Evolutionary conservation across 139 green algal species (phyloP).

Genomic region (Micractinium sp.): DNA sequence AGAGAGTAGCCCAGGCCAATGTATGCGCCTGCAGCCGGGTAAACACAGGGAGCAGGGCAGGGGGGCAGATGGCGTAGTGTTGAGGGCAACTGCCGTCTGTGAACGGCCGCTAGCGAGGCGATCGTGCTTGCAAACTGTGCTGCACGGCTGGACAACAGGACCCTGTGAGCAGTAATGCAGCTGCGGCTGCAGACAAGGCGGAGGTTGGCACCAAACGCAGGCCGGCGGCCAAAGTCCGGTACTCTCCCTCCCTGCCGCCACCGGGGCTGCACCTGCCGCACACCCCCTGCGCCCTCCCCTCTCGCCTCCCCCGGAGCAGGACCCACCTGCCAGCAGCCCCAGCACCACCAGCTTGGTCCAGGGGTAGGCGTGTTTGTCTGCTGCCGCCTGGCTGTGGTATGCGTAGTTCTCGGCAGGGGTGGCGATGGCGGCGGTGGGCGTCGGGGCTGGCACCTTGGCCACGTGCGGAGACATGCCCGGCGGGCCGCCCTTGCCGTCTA

Average conservation of each 20-base stretch:
- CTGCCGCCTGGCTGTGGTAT: background rate
- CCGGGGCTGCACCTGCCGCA: background rate
- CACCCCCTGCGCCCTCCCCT: background rate
- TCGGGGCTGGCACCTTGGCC: background rate
- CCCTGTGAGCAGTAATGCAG: background rate
- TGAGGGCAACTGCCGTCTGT: no score
- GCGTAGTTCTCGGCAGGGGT: constrained; percentile 4
- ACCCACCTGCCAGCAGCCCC: constrained; percentile 8
- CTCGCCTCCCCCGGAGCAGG: background rate
- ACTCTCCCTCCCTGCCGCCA: background rate
- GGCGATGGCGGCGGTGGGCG: background rate
- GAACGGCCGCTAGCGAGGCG: no score
- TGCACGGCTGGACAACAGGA: no score
- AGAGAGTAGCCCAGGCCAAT: constrained; percentile 15
- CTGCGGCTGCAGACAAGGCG: background rate
- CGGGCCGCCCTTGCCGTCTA: background rate
- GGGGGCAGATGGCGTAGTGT: background rate
- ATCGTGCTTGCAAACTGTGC: no score
- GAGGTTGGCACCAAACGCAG: background rate
- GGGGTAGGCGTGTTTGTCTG: constrained; percentile 1
- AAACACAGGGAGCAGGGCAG: background rate
- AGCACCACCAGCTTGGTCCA: constrained; percentile 9
- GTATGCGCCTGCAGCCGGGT: constrained; percentile 10
- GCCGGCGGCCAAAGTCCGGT: background rate
- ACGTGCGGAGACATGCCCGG: background rate